These are phyloP conservation scores for Gossypium gossypioides DNA, from an alignment of 441 rosid species.

Conservation along the genomic window DNA sequence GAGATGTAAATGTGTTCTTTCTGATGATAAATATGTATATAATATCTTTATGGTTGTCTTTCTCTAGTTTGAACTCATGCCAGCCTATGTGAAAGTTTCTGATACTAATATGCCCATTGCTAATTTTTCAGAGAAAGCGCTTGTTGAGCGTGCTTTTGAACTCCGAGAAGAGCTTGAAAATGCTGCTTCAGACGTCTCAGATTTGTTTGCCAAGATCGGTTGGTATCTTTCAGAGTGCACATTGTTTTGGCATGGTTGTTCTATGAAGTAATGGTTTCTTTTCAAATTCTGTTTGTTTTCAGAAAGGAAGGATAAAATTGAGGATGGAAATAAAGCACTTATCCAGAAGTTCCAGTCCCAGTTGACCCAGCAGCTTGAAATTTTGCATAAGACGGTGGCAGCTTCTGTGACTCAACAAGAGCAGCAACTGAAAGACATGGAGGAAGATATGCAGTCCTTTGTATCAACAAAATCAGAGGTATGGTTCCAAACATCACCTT, in stretches of 20 bases:
- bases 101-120: not conserved
- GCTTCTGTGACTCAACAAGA: slow-evolving; percentile 77
- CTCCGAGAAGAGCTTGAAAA: slow-evolving; percentile 73
- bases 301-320: slow-evolving; percentile 91
- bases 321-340: slow-evolving; percentile 70
- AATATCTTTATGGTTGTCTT: not conserved
- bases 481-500: slow-evolving; percentile 8
- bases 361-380: slow-evolving; percentile 62
- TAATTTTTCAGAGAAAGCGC: slow-evolving; percentile 59
- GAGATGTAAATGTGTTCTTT: not conserved
- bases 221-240: slow-evolving; percentile 19
- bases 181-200: slow-evolving; percentile 83
- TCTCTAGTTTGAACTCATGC: not conserved
- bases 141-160: slow-evolving; percentile 77
- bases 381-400: slow-evolving; percentile 75
- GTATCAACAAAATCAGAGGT: slow-evolving; percentile 84
- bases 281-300: slow-evolving; percentile 25
- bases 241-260: slow-evolving; percentile 14
- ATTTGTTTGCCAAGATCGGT: slow-evolving; percentile 88
- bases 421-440: slow-evolving; percentile 78
- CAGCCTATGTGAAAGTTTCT: not conserved
- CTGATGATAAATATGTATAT: not conserved
- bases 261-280: slow-evolving; percentile 8
- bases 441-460: slow-evolving; percentile 82
- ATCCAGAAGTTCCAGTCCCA: slow-evolving; percentile 78